A percentile compares a stretch with the other conserved stretches of the same genome.
Conservation (phyloP, 2,329 filamentous ascomycete species). For the Exophiala calicioides region DNA sequence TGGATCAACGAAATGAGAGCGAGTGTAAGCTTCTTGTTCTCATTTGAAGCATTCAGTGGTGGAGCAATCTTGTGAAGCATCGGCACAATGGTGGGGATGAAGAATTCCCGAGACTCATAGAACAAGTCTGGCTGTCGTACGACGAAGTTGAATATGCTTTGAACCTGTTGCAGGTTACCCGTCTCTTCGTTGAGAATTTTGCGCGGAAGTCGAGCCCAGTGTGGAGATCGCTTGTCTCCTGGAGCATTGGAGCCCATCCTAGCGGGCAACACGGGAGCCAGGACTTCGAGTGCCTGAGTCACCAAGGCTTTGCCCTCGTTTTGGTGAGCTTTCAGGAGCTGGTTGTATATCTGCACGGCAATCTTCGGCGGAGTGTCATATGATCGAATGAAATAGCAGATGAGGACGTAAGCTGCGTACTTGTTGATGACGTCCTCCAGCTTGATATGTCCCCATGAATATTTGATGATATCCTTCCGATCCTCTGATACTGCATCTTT, state of each 20-base stretch:
- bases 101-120: conserved; percentile 91
- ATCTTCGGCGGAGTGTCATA: conserved; percentile 98
- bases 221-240: conserved; percentile 70
- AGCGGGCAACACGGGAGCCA: conserved; percentile 91
- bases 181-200: conserved; percentile 92
- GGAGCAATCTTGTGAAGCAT: conserved; percentile 85
- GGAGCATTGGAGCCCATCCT: conserved; percentile 64
- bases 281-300: conserved; percentile 88
- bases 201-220: conserved; percentile 87
- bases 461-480: conserved; percentile 97
- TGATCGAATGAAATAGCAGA: conserved; percentile 95
- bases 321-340: conserved; percentile 86
- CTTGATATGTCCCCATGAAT: conserved; percentile 96
- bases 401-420: conserved; percentile 93
- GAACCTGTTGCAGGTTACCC: conserved; percentile 92
- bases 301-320: conserved; percentile 91
- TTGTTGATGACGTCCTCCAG: conserved; percentile 99
- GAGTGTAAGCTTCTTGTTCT: conserved; percentile 86
- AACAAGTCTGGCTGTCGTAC: conserved; percentile 91
- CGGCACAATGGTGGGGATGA: conserved; percentile 82
- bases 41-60: conserved; percentile 79
- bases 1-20: conserved; percentile 89
- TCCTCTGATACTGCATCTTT: conserved; percentile 83
- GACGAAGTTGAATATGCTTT: conserved; percentile 95
- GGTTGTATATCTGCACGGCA: conserved; percentile 90